Conservation (phyloP, 805 yeast species). For the Priceomyces medius region DNA sequence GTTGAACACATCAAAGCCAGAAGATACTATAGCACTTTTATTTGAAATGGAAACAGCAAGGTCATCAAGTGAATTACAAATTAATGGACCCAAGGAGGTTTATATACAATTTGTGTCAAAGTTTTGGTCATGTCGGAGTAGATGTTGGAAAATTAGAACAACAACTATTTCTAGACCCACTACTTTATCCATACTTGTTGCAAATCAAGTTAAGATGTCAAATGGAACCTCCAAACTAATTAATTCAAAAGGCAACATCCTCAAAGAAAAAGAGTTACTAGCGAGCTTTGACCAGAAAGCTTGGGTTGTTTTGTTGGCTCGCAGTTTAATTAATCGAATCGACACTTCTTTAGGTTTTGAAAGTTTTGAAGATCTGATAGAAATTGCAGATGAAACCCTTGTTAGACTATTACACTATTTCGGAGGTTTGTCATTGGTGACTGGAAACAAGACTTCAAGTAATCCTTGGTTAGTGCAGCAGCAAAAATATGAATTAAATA, state of each 20-base stretch:
- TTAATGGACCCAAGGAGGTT: conserved; percentile 20
- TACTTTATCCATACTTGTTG: conserved; percentile 19
- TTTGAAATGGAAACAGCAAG: conserved; percentile 33
- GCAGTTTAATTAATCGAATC: conserved; percentile 33
- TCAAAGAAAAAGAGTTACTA: conserved; percentile 26
- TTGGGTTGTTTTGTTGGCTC: conserved; percentile 29
- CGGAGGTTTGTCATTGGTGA: conserved; percentile 22
- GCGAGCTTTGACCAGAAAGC: conserved; percentile 32
- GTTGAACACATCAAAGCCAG: conserved; percentile 20
- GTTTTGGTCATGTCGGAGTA: conserved; percentile 23
- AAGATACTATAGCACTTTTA: conserved; percentile 27
- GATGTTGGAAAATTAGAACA: conserved; percentile 26
- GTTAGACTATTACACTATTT: conserved; percentile 26
- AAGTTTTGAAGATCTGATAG: conserved; percentile 16
- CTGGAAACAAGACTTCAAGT: conserved; percentile 2
- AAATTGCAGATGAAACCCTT: conserved; percentile 25
- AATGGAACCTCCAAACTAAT: conserved; percentile 14
- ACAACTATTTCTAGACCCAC: conserved; percentile 31
- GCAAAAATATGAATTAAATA: conserved; percentile 22
- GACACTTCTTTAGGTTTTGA: conserved; percentile 36
- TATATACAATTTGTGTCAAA: conserved; percentile 33
- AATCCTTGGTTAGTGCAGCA: conserved; percentile 23
- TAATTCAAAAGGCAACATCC: conserved; percentile 18
- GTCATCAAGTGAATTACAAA: conserved; percentile 17
- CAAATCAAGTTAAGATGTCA: conserved; percentile 14